Conservation (phyloP, 2,329 filamentous ascomycete genomes). For the Xylariaceae sp. region DNA sequence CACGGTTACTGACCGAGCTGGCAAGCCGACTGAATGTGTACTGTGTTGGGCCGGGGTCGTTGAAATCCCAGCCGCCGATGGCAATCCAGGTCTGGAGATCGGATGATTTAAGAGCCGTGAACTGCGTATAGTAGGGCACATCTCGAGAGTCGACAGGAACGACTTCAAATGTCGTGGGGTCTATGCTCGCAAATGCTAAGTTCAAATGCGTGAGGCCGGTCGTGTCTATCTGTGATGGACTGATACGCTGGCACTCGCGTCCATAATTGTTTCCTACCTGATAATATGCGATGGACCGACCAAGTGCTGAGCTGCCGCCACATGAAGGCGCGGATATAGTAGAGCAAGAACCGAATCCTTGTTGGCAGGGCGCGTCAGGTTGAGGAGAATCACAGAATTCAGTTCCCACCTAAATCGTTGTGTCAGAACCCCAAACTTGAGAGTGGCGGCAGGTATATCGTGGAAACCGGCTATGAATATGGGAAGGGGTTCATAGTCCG, state of each 20-base stretch:
- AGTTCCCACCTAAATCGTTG: too few relatives aligned
- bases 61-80: constrained; percentile 47
- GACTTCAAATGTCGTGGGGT: constrained; percentile 35
- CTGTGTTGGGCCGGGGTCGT: constrained; percentile 38
- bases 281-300: constrained; percentile 20
- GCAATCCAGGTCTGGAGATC: constrained; percentile 42
- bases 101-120: constrained; percentile 38
- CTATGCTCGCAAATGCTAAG: constrained; percentile 39
- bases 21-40: constrained; percentile 35
- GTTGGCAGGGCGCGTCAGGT: constrained; percentile 4
- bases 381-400: constrained; percentile 2
- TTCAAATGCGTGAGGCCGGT: constrained; percentile 18
- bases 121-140: constrained; percentile 29
- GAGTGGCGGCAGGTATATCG: too few relatives aligned
- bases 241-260: constrained; percentile 14
- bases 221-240: constrained; percentile 11
- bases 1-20: constrained; percentile 26
- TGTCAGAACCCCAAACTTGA: too few relatives aligned
- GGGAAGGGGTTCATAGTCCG: too few relatives aligned
- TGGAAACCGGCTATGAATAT: too few relatives aligned
- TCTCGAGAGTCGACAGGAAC: constrained; percentile 7
- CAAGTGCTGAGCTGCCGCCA: constrained; percentile 2
- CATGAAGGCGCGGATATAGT: constrained; percentile 6
- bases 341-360: constrained; percentile 6
- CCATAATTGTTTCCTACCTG: constrained; percentile 7